Percentiles rank a stretch among this genome's conserved stretches.
Conservation (phyloP, 345 rosid species). For the Durio zibethinus region DNA sequence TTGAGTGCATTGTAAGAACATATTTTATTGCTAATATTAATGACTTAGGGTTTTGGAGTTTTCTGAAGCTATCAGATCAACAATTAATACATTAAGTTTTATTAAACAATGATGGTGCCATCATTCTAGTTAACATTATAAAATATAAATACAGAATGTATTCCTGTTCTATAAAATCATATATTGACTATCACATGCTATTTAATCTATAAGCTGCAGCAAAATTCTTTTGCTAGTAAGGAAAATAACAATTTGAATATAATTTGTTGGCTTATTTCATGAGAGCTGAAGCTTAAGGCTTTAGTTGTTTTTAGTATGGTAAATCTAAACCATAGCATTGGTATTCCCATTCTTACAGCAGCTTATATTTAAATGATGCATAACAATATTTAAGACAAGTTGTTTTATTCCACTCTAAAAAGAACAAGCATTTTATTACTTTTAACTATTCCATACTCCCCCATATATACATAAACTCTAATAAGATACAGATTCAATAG, state of each 20-base stretch:
- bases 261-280: background rate
- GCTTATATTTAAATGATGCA: background rate
- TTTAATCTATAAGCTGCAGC: background rate
- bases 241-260: background rate
- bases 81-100: background rate
- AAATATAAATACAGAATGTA: background rate
- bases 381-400: background rate
- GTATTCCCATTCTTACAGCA: background rate
- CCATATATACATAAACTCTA: constrained; percentile 10
- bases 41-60: background rate
- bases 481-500: constrained; percentile 23
- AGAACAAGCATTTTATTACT: background rate
- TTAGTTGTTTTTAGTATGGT: background rate
- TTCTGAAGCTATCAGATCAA: background rate
- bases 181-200: background rate
- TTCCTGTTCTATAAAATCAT: background rate
- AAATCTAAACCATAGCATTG: background rate
- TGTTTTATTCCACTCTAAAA: background rate
- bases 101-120: background rate
- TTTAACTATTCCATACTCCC: background rate
- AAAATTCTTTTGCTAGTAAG: background rate
- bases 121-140: background rate
- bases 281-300: background rate
- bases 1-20: background rate
- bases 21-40: background rate